Base-by-base conservation (phyloP, 2,329 filamentous ascomycete species). In the Tothia fuscella region DNA sequence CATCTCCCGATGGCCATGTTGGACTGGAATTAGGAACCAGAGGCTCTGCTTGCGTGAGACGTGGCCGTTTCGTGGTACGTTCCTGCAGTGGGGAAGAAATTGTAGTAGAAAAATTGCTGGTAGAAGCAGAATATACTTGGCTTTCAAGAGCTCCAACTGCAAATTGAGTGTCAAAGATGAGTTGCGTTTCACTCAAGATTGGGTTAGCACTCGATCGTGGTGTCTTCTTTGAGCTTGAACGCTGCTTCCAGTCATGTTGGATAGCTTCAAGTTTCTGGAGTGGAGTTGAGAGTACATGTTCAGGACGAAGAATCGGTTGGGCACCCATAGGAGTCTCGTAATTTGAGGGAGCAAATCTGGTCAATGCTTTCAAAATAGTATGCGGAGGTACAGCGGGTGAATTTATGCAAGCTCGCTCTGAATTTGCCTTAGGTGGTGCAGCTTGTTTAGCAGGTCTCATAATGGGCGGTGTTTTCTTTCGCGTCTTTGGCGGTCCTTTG, bases 151-250 rank as follows among this genome's bases (percentile, higher is more conserved):
- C 35, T 3, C 35, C 35, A 10, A 37, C 13, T 10, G 35, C 35
- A 21, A 17, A 9, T 14, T 37, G 35, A 5, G 35, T 37, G 14
- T 37, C 35, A 21, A 37, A 25, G n/a, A 37, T 37, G 35, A 25
- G n/a, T 26, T 37, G 20, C 5, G 35, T 37, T 6, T 26, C 35
- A 26, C 4, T 17, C 13, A 22, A 25, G n/a, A 16, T 6, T 24
- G 20, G 21, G n/a, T 37, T 37, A n/a, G n/a, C n/a, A 16, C 22
- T 25, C 21, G 35, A 37, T 13, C 13, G 14, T 7, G 35, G 35
- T 25, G 21, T 37, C 28, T 17, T 28, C 35, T 12, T 4, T 9
- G n/a, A 25, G 28, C 10, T 28, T 37, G n/a, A 13, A n/a, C 14
- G 35, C 6, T 12, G 25, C n/a, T n/a, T n/a, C n/a, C n/a, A n/a